Conservation (phyloP, 2,329 filamentous ascomycete species). For the Curvularia verruculosa region DNA sequence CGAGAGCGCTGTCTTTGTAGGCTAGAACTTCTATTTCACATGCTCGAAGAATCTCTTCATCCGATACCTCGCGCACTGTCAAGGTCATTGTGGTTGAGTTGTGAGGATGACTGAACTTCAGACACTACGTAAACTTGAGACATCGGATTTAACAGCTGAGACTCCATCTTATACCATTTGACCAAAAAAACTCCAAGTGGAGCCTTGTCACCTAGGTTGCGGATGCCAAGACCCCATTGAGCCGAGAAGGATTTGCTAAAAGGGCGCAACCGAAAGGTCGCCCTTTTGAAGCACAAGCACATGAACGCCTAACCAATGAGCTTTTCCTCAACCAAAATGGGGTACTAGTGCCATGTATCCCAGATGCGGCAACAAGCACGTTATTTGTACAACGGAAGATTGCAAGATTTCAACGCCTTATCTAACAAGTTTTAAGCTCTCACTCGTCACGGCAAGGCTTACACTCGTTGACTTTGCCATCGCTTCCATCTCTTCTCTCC, state of each 20-base stretch:
- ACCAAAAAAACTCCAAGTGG: background rate
- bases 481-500: too few species aligned
- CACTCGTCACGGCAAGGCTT: too few species aligned
- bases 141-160: background rate
- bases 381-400: too few species aligned
- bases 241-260: background rate
- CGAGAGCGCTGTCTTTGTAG: constrained; percentile 26
- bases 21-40: constrained; percentile 31
- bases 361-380: too few species aligned
- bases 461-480: too few species aligned
- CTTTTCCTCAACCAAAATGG: too few species aligned
- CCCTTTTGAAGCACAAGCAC: background rate
- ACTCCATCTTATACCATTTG: background rate
- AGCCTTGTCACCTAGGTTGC: background rate
- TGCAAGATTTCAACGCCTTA: too few species aligned
- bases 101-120: background rate
- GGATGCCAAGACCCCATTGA: background rate
- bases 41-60: constrained; percentile 32
- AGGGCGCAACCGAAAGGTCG: background rate
- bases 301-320: too few species aligned
- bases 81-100: constrained; percentile 26
- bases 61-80: constrained; percentile 28
- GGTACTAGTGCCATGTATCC: too few species aligned
- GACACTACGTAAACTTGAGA: background rate
- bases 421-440: too few species aligned